Conservation (phyloP, 2,329 filamentous ascomycete species). For the Raffaelea arxii region DNA sequence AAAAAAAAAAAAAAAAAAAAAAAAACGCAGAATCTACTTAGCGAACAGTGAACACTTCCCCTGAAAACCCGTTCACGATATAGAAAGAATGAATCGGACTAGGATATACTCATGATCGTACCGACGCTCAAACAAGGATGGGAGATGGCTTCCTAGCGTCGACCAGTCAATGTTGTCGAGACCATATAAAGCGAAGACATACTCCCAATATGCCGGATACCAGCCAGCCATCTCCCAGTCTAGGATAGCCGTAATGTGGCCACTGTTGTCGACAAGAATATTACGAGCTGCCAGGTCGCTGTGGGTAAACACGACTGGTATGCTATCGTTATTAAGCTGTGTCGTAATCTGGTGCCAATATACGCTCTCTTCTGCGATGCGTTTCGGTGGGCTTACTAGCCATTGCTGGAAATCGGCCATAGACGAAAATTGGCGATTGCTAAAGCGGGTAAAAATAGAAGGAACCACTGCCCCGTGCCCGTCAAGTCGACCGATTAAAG, state of each 20-base stretch:
- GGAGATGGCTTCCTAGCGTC: constrained; percentile 4
- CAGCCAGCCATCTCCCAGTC: constrained; percentile 39
- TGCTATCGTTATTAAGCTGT: constrained; percentile 9
- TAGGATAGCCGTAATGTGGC: constrained; percentile 31
- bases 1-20: neutral
- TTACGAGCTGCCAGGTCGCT: constrained; percentile 29
- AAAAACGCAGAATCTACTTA: neutral
- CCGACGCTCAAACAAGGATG: constrained; percentile 3
- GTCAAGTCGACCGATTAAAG: constrained; percentile 14
- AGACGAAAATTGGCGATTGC: constrained; percentile 12
- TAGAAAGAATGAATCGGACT: neutral
- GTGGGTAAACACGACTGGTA: constrained; percentile 36
- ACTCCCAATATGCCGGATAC: constrained; percentile 33
- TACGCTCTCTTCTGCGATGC: constrained; percentile 8
- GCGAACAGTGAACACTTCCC: too few relatives aligned
- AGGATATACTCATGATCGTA: constrained; percentile 5
- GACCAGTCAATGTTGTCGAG: constrained; percentile 7
- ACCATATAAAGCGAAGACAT: constrained; percentile 11
- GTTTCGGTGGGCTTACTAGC: constrained; percentile 14
- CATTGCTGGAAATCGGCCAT: constrained; percentile 14
- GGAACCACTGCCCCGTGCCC: constrained; percentile 15
- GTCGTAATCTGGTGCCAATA: constrained; percentile 17
- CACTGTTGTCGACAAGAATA: constrained; percentile 29
- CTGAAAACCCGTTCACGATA: too few relatives aligned
- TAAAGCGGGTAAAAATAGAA: constrained; percentile 14